phyloP scores from a whole-genome alignment of 371 early-diverging fungal species.

The Haplosporangium sp. region DNA sequence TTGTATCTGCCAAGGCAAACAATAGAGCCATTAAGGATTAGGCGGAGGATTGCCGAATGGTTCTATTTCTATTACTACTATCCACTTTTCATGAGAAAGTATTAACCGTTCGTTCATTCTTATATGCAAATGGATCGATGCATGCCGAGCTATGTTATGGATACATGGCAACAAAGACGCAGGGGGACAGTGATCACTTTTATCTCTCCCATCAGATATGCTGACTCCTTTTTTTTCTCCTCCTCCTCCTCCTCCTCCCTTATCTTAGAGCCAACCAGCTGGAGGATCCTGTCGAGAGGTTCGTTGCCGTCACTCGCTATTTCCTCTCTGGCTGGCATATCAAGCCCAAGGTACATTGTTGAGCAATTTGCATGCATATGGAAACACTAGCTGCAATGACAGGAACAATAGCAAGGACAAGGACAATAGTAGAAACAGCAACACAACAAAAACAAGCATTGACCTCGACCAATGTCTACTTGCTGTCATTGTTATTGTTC shows the following conservation, averaged over 20 bases:
- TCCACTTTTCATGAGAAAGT: no score
- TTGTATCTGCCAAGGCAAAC: no score
- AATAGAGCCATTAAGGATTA: no score
- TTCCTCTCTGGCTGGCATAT: slow-evolving; percentile 98
- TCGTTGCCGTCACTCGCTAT: slow-evolving; percentile 89
- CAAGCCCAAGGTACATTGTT: slow-evolving; percentile 79
- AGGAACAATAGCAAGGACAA: slow-evolving; percentile 60
- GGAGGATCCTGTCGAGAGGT: slow-evolving; percentile 85
- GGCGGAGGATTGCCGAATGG: no score
- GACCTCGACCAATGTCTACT: not conserved
- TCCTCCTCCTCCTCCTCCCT: not conserved
- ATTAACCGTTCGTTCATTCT: no score
- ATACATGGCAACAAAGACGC: no score
- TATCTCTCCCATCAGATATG: not conserved
- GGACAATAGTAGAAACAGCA: not conserved
- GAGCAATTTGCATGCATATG: not conserved
- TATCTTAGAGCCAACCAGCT: slow-evolving; percentile 63
- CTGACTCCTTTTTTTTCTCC: not conserved
- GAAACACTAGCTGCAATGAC: not conserved
- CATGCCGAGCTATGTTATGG: no score
- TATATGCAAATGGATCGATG: no score
- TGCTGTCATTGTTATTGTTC: not conserved
- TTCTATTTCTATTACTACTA: no score
- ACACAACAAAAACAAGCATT: no score
- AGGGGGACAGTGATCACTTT: no score